Percentiles rank a stretch among this genome's conserved stretches.
These are phyloP conservation scores for Daldinia caldariorum DNA, from an alignment of 495 filamentous ascomycete genomes.

Conservation along the genomic window DNA sequence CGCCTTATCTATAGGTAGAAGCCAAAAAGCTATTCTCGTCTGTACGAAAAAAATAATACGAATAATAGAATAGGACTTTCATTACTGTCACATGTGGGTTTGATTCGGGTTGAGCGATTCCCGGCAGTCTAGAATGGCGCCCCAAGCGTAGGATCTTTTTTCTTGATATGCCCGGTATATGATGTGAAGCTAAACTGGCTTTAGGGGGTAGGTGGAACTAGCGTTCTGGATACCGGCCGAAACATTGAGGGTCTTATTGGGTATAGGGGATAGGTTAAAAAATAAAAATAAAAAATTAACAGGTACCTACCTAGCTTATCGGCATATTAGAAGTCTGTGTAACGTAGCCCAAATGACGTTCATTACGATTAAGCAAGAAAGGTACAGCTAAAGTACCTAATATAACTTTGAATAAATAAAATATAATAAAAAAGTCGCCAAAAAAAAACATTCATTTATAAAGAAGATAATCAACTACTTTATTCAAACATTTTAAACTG, in stretches of 20 bases:
- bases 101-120: slow-evolving; percentile 10
- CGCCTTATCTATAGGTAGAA: not conserved
- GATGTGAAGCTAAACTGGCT: slow-evolving; percentile 19
- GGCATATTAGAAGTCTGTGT: not conserved
- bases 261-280: not conserved
- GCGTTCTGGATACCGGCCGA: slow-evolving; percentile 7
- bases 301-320: no score
- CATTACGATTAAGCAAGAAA: not conserved
- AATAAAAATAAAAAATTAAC: slow-evolving; percentile 3
- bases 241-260: slow-evolving; percentile 29
- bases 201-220: not conserved
- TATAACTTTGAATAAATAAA: no score
- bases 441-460: not conserved
- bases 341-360: slow-evolving; percentile 10
- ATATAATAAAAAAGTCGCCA: not conserved
- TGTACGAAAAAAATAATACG: slow-evolving; percentile 6
- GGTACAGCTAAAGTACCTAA: not conserved
- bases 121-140: slow-evolving; percentile 24
- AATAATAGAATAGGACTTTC: slow-evolving; percentile 2
- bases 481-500: no score
- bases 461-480: not conserved
- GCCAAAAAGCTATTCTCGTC: not conserved
- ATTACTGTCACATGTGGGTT: slow-evolving; percentile 23
- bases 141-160: slow-evolving; percentile 7
- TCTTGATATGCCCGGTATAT: not conserved